Evolutionary conservation across 2,329 filamentous ascomycete genomes (phyloP).

Genomic region (Pseudogymnoascus sp.): DNA sequence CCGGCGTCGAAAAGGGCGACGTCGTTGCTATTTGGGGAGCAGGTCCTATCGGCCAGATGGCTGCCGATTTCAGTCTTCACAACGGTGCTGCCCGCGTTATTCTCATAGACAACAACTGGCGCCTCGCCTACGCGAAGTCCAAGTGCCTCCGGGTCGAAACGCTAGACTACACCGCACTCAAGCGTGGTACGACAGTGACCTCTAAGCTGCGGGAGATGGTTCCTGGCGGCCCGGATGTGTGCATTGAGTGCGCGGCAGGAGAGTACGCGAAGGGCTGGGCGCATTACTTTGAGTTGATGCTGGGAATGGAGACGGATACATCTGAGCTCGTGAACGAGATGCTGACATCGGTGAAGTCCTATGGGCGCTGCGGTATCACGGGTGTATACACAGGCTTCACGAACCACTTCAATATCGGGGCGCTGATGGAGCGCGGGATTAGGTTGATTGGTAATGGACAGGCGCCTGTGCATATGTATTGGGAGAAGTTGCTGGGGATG

Average conservation of each 20-base stretch:
- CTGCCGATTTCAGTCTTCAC: conserved; percentile 47
- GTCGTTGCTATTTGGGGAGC: conserved; percentile 59
- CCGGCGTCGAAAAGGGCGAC: conserved; percentile 55
- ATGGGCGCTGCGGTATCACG: conserved; percentile 52
- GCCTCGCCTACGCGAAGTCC: conserved; percentile 51
- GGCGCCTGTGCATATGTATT: conserved; percentile 67
- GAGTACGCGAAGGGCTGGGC: conserved; percentile 56
- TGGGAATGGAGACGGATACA: conserved; percentile 56
- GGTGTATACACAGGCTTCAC: conserved; percentile 40
- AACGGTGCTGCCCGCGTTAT: conserved; percentile 57
- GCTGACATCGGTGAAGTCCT: conserved; percentile 45
- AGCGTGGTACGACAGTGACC: conserved; percentile 60
- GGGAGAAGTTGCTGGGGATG: conserved; percentile 64
- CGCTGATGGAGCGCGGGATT: conserved; percentile 58
- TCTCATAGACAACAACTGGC: conserved; percentile 47
- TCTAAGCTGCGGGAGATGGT: conserved; percentile 66
- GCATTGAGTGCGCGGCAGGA: conserved; percentile 59
- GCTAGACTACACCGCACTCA: conserved; percentile 58
- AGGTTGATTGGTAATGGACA: conserved; percentile 58
- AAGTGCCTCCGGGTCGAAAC: conserved; percentile 60
- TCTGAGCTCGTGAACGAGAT: conserved; percentile 51
- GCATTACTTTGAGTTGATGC: conserved; percentile 49
- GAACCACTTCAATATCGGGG: conserved; percentile 60
- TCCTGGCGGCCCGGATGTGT: conserved; percentile 65
- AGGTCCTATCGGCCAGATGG: conserved; percentile 60